Evolutionary conservation across 148 eudicot species (phyloP).

Genomic region (Vaccinium macrocarpon): DNA sequence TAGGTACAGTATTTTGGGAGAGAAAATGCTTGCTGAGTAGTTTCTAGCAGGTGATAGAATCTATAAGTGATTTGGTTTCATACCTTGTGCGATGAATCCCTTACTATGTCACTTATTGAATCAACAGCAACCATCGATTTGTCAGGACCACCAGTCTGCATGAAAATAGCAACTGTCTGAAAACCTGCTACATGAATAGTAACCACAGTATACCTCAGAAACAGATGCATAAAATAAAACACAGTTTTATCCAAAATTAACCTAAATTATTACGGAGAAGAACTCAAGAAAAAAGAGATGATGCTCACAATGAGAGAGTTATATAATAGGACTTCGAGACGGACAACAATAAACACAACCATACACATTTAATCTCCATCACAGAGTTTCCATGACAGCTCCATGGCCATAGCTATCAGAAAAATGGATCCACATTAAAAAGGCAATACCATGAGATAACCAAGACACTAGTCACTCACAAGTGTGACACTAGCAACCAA

Average conservation of each 20-base stretch:
- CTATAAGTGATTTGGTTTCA: slow-evolving; percentile 9
- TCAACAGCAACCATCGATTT: slow-evolving; percentile 49
- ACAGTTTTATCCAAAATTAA: slow-evolving; percentile 28
- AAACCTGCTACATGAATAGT: slow-evolving; percentile 98
- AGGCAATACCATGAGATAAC: background rate
- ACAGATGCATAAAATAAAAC: slow-evolving; percentile 29
- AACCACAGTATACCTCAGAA: slow-evolving; percentile 88
- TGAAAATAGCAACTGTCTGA: slow-evolving; percentile 99
- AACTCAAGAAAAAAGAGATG: slow-evolving; percentile 8
- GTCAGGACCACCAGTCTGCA: slow-evolving; percentile 87
- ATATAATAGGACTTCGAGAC: background rate
- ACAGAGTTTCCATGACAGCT: background rate
- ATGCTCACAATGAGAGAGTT: background rate
- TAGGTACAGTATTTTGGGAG: background rate
- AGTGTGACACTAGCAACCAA: background rate
- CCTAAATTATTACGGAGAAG: slow-evolving; percentile 1
- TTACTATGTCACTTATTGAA: slow-evolving; percentile 51
- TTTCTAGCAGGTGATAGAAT: background rate
- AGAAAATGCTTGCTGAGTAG: background rate
- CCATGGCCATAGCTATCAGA: background rate
- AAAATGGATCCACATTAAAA: background rate
- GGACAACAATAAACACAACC: background rate
- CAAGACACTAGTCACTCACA: background rate
- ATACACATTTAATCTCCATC: background rate
- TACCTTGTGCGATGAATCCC: slow-evolving; percentile 91